Base-by-base conservation (phyloP, 1,139 yeast species). In the Yamadazyma pseudoaaseri region DNA sequence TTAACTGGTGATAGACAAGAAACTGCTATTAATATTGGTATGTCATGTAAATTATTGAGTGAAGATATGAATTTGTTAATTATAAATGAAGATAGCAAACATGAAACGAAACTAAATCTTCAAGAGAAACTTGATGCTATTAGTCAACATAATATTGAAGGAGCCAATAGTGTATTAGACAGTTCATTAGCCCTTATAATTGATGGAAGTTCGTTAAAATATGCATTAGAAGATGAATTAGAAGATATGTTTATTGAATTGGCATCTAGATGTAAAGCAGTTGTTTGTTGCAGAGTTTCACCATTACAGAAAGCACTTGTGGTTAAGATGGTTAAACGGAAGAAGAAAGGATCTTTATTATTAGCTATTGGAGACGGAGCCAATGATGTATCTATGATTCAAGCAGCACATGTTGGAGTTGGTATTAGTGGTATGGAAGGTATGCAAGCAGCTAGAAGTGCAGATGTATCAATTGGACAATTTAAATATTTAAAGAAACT, bases 361-460 rank as follows among this genome's bases (percentile, higher is more conserved):
- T 68, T 92, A 44, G 95, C 97, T 1, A 86, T 92, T 57, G 98
- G 98, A 44, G 98, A 92, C 59, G 98, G 98, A 39, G 95, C 97
- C 26, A 92, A 92, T 56, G 98, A 92, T 63, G 98, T 92, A 42
- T 95, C 97, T 5, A 92, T 92, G 98, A 92, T 92, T 48, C 97
- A 92, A 58, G 89, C 95, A 24, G 98, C 98, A 1, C 94, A 92
- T 62, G 94, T 92, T 21, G 98, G 98, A 48, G 94, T 92, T 31
- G 98, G 98, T 61, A 92, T 92, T 50, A 95, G 96, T 30, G 98
- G 98, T 58, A 95, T 87, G 62, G 98, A 94, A 64, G 99, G 99
- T 48, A 90, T 90, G 89, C 99, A 94, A 60, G 98, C 98, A 6
- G 97, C 98, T 0, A 75, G 98, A 59, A 82, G 95, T 59, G 98